Conservation (phyloP, 257 asterid species). For the Cruciata laevipes region DNA sequence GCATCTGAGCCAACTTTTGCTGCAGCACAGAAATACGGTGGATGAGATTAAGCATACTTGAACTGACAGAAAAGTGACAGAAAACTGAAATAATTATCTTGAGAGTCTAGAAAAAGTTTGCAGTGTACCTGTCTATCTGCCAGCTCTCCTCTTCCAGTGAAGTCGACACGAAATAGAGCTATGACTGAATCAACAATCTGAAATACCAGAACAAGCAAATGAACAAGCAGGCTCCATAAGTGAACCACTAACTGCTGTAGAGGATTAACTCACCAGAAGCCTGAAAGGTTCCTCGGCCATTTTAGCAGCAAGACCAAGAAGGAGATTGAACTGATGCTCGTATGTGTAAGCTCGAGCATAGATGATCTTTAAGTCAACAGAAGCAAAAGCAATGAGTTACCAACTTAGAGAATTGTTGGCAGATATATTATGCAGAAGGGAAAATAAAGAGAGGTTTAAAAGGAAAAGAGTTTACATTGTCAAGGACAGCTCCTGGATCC, state of each 20-base stretch:
- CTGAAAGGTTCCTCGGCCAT: conserved; percentile 99
- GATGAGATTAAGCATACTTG: conserved; percentile 3
- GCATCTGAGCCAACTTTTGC: conserved; percentile 99
- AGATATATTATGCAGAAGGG: background rate
- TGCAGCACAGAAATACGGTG: conserved; percentile 26
- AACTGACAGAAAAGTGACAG: background rate
- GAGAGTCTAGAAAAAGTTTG: background rate
- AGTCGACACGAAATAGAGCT: conserved; percentile 93
- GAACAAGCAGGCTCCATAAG: conserved; percentile 4
- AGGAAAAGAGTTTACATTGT: conserved; percentile 46
- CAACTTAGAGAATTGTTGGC: background rate
- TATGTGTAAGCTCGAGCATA: conserved; percentile 99
- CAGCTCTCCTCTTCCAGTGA: conserved; percentile 98
- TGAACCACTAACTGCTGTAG: conserved; percentile 6
- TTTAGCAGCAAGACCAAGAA: conserved; percentile 94
- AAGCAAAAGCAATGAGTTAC: conserved; percentile 3
- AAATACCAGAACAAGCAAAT: conserved; percentile 16
- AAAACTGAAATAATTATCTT: conserved; percentile 17
- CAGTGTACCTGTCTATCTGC: conserved; percentile 85
- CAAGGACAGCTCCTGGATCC: conserved; percentile 99
- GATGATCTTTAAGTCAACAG: conserved; percentile 52
- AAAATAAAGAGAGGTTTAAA: background rate
- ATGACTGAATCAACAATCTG: conserved; percentile 97
- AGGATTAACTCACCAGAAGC: conserved; percentile 61
- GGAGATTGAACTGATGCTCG: conserved; percentile 96